phyloP scores from a whole-genome alignment of 768 basidiomycete genomes.

The Boletus rex-veris region DNA sequence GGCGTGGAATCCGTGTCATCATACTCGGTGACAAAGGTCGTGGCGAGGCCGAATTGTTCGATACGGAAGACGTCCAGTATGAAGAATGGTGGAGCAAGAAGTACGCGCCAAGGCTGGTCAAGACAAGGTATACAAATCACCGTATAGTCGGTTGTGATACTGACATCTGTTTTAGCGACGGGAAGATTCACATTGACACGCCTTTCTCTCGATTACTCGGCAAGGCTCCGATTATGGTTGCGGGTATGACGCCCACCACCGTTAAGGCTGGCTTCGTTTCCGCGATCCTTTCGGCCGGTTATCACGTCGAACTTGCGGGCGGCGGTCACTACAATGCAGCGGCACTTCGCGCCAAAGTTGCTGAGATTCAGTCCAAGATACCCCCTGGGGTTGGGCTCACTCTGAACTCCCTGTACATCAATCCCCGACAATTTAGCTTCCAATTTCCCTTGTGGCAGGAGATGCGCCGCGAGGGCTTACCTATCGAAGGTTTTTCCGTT shows the following conservation, averaged over 20 bases:
- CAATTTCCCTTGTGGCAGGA: slow-evolving; percentile 98
- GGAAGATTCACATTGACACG: slow-evolving; percentile 88
- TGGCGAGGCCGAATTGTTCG: slow-evolving; percentile 84
- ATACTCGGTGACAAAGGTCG: slow-evolving; percentile 89
- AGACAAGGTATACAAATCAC: slow-evolving; percentile 62
- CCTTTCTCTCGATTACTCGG: slow-evolving; percentile 94
- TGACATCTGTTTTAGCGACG: slow-evolving; percentile 56
- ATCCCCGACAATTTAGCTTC: slow-evolving; percentile 95
- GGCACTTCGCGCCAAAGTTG: slow-evolving; percentile 84
- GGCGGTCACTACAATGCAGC: slow-evolving; percentile 94
- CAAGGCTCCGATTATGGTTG: slow-evolving; percentile 99
- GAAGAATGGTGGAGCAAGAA: slow-evolving; percentile 93
- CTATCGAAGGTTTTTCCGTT: slow-evolving; percentile 98
- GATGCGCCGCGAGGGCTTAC: slow-evolving; percentile 92
- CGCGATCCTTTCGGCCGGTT: slow-evolving; percentile 89
- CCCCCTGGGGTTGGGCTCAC: slow-evolving; percentile 90
- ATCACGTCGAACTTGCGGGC: slow-evolving; percentile 95
- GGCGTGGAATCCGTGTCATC: slow-evolving; percentile 87
- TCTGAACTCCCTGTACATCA: slow-evolving; percentile 95
- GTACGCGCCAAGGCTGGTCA: slow-evolving; percentile 80
- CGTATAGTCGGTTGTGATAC: background rate
- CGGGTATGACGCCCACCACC: slow-evolving; percentile 98
- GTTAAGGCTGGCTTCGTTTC: slow-evolving; percentile 95
- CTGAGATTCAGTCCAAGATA: slow-evolving; percentile 85
- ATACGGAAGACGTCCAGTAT: slow-evolving; percentile 56